Base-by-base conservation (phyloP, 23 red algal genomes). In the Gracilaria domingensis region DNA sequence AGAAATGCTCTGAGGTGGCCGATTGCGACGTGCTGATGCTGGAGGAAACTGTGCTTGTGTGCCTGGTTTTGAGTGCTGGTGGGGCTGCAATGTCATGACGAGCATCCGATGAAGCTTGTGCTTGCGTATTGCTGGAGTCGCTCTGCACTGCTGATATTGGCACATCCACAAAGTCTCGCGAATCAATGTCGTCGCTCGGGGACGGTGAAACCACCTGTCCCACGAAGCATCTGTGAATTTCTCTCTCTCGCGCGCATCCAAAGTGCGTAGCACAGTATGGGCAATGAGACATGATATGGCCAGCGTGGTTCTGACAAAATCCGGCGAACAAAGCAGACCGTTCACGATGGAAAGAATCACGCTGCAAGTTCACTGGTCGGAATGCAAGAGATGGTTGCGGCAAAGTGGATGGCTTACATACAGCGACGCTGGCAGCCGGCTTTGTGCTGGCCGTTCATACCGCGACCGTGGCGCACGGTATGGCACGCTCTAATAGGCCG, bases 141-240 rank as follows among this genome's bases (percentile, higher is more conserved):
- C 26, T 34, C 30, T 69, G 64, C 2, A 8, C 20, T 24, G 32
- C 4, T 30, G 64, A 36, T 20, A 32, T 30, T 17, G 64, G 33
- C 32, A 32, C 0, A 36, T 20, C 64, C 16, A 18, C 0, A 7
- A 36, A 20, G 30, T 69, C 11, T 34, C 32, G 64, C 28, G 26
- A 2, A 32, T 69, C 64, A 37, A 4, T 32, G 32, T 69, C 64
- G 0, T 69, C 64, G 13, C 64, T 69, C 4, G 30, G 64, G 8
- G 64, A 69, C 4, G 64, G 64, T 17, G 64, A 69, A 5, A 69
- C 64, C 30, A 69, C 64, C 17, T 69, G 64, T 69, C 32, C 64
- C 32, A 69, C 64, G 26, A 69, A 69, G 33, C 64, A 69, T 37
- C 64, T 69, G 20, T 69, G 64, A 24, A 69, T 69, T 36, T 69